Conservation (phyloP, 306 rosid species). For the Prunus mume region DNA sequence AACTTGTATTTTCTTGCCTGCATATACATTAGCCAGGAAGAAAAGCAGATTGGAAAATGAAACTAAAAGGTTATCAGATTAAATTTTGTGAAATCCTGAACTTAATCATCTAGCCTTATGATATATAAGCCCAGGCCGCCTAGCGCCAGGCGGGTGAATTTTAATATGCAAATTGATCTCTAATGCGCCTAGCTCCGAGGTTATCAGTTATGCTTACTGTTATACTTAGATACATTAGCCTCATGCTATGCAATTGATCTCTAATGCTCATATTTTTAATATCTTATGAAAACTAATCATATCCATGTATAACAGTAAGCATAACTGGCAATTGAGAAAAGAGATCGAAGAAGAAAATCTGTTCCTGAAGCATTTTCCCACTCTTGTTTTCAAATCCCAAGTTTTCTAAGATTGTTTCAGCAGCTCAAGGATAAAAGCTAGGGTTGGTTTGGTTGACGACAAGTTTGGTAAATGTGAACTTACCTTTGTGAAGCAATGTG, state of each 20-base stretch:
- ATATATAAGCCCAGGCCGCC: background rate
- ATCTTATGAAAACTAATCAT: background rate
- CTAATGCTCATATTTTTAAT: background rate
- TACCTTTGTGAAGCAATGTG: too few relatives aligned
- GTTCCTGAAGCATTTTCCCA: too few relatives aligned
- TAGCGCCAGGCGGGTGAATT: too few relatives aligned
- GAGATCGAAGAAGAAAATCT: constrained; percentile 8
- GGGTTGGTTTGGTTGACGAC: too few relatives aligned
- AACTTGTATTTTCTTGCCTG: constrained; percentile 59
- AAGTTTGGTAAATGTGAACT: too few relatives aligned
- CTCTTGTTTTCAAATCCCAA: too few relatives aligned
- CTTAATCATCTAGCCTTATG: background rate
- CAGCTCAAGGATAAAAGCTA: too few relatives aligned
- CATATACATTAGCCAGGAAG: constrained; percentile 11
- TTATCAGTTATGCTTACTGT: too few relatives aligned
- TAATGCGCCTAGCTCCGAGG: too few relatives aligned
- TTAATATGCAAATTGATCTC: too few relatives aligned
- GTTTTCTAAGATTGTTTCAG: too few relatives aligned
- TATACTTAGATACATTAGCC: too few relatives aligned
- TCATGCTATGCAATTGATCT: background rate
- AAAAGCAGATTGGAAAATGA: constrained; percentile 27
- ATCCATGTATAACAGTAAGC: background rate
- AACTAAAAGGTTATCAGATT: constrained; percentile 18
- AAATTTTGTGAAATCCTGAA: background rate
- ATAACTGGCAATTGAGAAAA: background rate